Evolutionary conservation across 1,139 yeast genomes (phyloP).

Genomic region (Kodamaea anthophila): DNA sequence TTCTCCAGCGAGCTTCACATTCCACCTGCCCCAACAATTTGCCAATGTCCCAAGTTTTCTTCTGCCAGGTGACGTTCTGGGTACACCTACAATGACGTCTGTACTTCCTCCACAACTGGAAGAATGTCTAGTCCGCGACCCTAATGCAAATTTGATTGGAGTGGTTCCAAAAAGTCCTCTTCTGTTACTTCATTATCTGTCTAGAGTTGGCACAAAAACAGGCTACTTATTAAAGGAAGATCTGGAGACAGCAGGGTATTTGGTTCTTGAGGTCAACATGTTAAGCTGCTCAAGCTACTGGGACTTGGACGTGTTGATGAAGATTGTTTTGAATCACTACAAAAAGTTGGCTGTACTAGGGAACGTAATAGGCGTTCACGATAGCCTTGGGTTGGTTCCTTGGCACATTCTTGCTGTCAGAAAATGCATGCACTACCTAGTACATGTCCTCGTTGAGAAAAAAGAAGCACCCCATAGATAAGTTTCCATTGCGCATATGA

Average conservation of each 20-base stretch:
- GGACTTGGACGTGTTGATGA: slow-evolving; percentile 51
- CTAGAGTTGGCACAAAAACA: slow-evolving; percentile 63
- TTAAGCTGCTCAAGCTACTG: slow-evolving; percentile 65
- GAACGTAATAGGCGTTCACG: slow-evolving; percentile 33
- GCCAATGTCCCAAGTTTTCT: slow-evolving; percentile 31
- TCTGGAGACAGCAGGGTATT: slow-evolving; percentile 18
- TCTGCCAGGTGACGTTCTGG: slow-evolving; percentile 30
- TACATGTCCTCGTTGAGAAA: slow-evolving; percentile 34
- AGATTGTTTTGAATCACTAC: slow-evolving; percentile 58
- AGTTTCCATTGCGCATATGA: too few relatives aligned
- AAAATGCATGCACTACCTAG: slow-evolving; percentile 49
- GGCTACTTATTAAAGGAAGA: slow-evolving; percentile 55
- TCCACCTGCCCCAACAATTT: slow-evolving; percentile 38
- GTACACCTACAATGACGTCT: slow-evolving; percentile 9
- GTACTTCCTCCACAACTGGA: slow-evolving; percentile 4
- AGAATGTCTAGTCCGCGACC: slow-evolving; percentile 41
- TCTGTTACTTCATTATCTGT: slow-evolving; percentile 64
- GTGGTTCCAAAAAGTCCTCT: slow-evolving; percentile 54
- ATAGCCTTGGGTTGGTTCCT: slow-evolving; percentile 43
- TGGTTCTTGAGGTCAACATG: slow-evolving; percentile 54
- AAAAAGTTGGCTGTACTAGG: slow-evolving; percentile 55
- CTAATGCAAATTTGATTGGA: slow-evolving; percentile 56
- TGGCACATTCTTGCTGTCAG: slow-evolving; percentile 80
- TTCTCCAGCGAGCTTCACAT: slow-evolving; percentile 28
- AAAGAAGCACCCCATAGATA: too few relatives aligned